Base-by-base conservation (phyloP, 345 rosid species). In the Erysimum cheiranthoides region DNA sequence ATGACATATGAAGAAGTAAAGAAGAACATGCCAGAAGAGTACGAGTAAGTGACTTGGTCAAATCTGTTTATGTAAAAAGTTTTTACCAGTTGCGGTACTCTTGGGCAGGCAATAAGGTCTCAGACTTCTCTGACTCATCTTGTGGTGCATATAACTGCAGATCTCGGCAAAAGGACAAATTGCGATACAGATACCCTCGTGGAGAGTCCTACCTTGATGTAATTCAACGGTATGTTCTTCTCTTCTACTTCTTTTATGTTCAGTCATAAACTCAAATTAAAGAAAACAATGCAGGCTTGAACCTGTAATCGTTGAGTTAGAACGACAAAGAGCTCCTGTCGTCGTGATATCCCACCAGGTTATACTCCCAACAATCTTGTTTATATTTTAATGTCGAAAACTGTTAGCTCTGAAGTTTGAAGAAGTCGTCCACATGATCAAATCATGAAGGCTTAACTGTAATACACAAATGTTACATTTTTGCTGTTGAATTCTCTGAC, bases 181-280 rank as follows among this genome's bases (percentile, higher is more conserved):
- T 96, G 66, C 85, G 99, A 64, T 96, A 91, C 68, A 80, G 98
- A 61, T 96, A 91, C 84, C 98, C 99, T 77, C 97, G 99, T 25
- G 98, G 99, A 72, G 99, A 96, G 80, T 96, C 99, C 54, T 96
- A 96, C 75, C 91, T 96, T 18, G 99, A 96, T 87, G 98, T 96
- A 73, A 96, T 96, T 65, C 99, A 96, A 83, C 89, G 99, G 99
- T 96, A 63, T 60, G 63, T 51, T 60, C 12, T 56, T 61, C 36
- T 14, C 14, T 18, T 25, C 38, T 61, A 2, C 46, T 35, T 34
- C 45, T 40, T 58, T 17, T 10, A 31, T 9, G 1, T 16, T 17
- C 6, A 8, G 16, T 30, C 49, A 43, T 18, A 68, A 74, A 73
- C 32, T 28, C 46, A 79, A 39, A 21, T 25, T 61, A 18, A n/a